These are phyloP conservation scores for Epichloe typhina DNA, from an alignment of 2,329 filamentous ascomycete genomes.

Conservation along the genomic window DNA sequence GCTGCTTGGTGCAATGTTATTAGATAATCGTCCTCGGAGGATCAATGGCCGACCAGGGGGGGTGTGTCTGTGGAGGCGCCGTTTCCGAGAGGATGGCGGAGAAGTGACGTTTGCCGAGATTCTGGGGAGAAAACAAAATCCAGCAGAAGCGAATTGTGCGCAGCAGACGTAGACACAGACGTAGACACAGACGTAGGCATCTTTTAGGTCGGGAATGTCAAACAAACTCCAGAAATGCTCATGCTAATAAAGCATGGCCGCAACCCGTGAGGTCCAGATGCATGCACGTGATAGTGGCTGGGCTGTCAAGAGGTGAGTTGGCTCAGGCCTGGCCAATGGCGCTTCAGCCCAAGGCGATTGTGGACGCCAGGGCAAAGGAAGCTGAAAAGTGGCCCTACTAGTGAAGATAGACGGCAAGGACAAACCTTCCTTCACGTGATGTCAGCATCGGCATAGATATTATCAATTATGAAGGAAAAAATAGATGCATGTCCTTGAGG, in stretches of 20 bases:
- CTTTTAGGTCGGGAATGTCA: no score
- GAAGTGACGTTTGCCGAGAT: no score
- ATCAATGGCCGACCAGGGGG: not conserved
- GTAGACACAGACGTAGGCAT: no score
- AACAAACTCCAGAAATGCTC: not conserved
- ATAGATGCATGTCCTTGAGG: no score
- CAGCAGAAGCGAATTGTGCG: no score
- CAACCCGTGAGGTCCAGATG: not conserved
- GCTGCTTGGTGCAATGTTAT: not conserved
- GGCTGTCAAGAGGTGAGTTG: no score
- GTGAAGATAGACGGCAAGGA: not conserved
- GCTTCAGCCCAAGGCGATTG: not conserved
- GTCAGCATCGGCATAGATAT: not conserved
- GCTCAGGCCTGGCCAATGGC: not conserved
- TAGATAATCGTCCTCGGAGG: no score
- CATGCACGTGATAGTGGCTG: not conserved
- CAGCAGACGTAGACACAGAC: no score
- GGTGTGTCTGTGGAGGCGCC: not conserved
- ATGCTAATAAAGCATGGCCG: not conserved
- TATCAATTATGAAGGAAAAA: no score
- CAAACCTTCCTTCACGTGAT: not conserved
- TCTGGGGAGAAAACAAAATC: no score
- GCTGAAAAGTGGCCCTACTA: not conserved
- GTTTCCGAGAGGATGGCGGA: not conserved
- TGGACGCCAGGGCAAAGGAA: not conserved